Conservation (phyloP, 2,329 filamentous ascomycete species). For the Amauroascus niger region DNA sequence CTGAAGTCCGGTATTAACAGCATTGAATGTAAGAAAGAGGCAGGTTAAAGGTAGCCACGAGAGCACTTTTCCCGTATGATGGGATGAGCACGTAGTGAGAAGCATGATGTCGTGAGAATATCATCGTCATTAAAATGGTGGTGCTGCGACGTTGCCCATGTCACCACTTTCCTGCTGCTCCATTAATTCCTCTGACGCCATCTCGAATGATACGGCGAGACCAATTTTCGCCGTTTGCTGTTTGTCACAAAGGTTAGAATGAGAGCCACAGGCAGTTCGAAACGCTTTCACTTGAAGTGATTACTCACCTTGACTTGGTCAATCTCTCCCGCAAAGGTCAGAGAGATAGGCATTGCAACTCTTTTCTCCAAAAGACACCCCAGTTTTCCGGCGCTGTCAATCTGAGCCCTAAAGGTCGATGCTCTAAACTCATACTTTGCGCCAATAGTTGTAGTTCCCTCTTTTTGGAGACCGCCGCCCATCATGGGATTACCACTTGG, state of each 20-base stretch:
- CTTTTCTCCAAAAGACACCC: slow-evolving; percentile 91
- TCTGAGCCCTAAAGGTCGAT: slow-evolving; percentile 88
- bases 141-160: slow-evolving; percentile 36
- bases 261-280: background rate
- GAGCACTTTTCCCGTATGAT: slow-evolving; percentile 5
- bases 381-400: slow-evolving; percentile 90
- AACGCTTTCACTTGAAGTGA: background rate
- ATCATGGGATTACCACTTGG: slow-evolving; percentile 54
- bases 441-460: slow-evolving; percentile 82
- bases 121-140: slow-evolving; percentile 38
- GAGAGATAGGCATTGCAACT: slow-evolving; percentile 79
- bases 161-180: slow-evolving; percentile 61
- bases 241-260: slow-evolving; percentile 16
- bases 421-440: slow-evolving; percentile 98
- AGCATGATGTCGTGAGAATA: background rate
- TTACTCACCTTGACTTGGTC: slow-evolving; percentile 82
- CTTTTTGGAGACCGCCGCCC: slow-evolving; percentile 71
- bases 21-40: slow-evolving; percentile 1
- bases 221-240: slow-evolving; percentile 94
- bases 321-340: slow-evolving; percentile 93
- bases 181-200: slow-evolving; percentile 73
- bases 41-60: background rate
- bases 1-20: slow-evolving; percentile 4
- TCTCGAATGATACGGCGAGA: slow-evolving; percentile 84
- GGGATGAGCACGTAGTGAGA: slow-evolving; percentile 5